These are phyloP conservation scores for Actinomortierella ambigua DNA, from an alignment of 371 early-diverging fungal genomes.

Conservation along the genomic window DNA sequence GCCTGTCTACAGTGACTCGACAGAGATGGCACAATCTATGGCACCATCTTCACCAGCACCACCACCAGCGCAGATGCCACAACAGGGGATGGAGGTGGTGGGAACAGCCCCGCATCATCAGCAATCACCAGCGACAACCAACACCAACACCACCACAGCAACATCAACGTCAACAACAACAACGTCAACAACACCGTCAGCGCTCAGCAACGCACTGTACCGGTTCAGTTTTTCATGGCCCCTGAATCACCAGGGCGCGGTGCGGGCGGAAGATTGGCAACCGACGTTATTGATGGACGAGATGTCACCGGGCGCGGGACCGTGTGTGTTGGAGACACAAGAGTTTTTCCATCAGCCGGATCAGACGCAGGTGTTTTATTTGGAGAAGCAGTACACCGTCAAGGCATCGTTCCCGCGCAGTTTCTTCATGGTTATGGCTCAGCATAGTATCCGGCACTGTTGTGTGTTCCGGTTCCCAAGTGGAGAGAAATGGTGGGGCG, in stretches of 20 bases:
- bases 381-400: slow-evolving; percentile 61
- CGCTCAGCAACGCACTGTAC: slow-evolving; percentile 8
- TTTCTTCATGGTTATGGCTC: slow-evolving; percentile 66
- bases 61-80: too few species aligned
- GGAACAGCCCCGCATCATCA: neutral
- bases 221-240: slow-evolving; percentile 16
- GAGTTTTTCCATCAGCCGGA: slow-evolving; percentile 26
- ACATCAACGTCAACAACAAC: neutral
- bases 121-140: neutral
- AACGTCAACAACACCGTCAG: neutral
- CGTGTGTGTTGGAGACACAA: slow-evolving; percentile 20
- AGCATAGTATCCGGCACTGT: slow-evolving; percentile 54
- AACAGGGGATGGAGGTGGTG: too few species aligned
- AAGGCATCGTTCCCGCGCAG: slow-evolving; percentile 64
- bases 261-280: slow-evolving; percentile 24
- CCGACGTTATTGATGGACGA: slow-evolving; percentile 27
- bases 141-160: slow-evolving; percentile 4
- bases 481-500: slow-evolving; percentile 50
- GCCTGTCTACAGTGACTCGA: too few species aligned
- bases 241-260: slow-evolving; percentile 2
- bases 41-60: too few species aligned
- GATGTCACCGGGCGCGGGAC: slow-evolving; percentile 21
- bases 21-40: too few species aligned
- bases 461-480: slow-evolving; percentile 70
- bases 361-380: slow-evolving; percentile 37